Conservation (phyloP, 495 filamentous ascomycete genomes). For the Penicillium turbatum region DNA sequence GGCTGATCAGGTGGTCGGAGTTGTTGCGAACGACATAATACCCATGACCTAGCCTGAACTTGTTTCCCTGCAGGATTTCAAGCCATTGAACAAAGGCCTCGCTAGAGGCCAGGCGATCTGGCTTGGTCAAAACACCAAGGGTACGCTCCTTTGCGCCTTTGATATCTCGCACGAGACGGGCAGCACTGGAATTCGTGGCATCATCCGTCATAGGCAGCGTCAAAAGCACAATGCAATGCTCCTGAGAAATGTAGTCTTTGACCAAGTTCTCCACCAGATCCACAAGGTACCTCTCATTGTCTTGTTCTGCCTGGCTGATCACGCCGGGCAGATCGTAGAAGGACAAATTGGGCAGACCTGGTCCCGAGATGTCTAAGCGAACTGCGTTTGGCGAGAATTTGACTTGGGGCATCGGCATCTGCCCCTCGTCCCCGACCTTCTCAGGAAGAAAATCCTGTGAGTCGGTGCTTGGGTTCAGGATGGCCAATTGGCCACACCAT, state of each 20-base stretch:
- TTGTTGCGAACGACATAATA: slow-evolving; percentile 64
- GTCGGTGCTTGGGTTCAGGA: slow-evolving; percentile 53
- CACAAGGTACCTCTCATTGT: slow-evolving; percentile 61
- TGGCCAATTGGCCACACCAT: slow-evolving; percentile 66
- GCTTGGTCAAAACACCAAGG: slow-evolving; percentile 77
- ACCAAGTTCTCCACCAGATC: slow-evolving; percentile 64
- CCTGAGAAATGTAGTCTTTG: slow-evolving; percentile 57
- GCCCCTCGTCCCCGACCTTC: slow-evolving; percentile 27
- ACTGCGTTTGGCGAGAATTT: slow-evolving; percentile 79
- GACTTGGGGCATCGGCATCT: slow-evolving; percentile 38
- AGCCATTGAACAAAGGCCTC: slow-evolving; percentile 52
- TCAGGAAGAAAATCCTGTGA: slow-evolving; percentile 48
- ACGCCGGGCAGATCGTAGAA: slow-evolving; percentile 82
- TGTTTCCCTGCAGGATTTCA: slow-evolving; percentile 51
- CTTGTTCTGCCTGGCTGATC: slow-evolving; percentile 59
- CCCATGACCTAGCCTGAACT: slow-evolving; percentile 55
- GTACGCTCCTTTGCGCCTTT: slow-evolving; percentile 56
- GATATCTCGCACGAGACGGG: slow-evolving; percentile 53
- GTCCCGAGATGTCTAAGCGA: slow-evolving; percentile 65
- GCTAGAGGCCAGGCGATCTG: slow-evolving; percentile 56
- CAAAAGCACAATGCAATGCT: slow-evolving; percentile 67
- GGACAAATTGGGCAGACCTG: slow-evolving; percentile 61
- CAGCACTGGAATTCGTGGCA: slow-evolving; percentile 64
- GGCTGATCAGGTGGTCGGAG: slow-evolving; percentile 44
- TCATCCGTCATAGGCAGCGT: slow-evolving; percentile 73